phyloP scores from a whole-genome alignment of 2,329 filamentous ascomycete genomes.

The Fusarium mexicanum region DNA sequence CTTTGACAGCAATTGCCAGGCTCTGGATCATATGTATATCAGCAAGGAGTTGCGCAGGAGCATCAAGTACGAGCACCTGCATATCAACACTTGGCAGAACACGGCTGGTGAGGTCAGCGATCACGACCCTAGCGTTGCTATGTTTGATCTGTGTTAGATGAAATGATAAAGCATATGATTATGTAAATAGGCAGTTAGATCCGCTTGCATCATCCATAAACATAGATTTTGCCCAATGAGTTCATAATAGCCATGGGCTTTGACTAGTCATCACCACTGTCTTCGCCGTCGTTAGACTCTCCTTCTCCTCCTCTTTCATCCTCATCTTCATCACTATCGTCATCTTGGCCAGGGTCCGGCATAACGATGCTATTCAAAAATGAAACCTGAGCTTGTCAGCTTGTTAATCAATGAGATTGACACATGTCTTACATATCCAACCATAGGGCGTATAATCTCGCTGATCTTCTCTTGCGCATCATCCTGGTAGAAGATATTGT shows the following conservation, averaged over 20 bases:
- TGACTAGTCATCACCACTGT: conserved; percentile 16
- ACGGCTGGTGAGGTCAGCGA: conserved; percentile 68
- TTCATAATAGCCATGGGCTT: neutral
- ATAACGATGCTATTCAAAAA: conserved; percentile 79
- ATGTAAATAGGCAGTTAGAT: conserved; percentile 7
- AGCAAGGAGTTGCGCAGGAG: conserved; percentile 60
- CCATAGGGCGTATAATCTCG: conserved; percentile 72
- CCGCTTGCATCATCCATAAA: neutral
- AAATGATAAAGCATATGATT: neutral
- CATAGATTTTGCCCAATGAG: neutral
- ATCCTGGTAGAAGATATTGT: conserved; percentile 69
- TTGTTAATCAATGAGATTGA: neutral
- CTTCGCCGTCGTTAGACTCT: conserved; percentile 3
- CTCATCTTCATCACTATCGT: conserved; percentile 52
- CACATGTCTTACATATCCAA: conserved; percentile 75
- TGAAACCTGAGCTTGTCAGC: conserved; percentile 62
- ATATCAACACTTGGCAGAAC: conserved; percentile 75
- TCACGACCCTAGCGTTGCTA: conserved; percentile 75
- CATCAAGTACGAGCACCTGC: conserved; percentile 70
- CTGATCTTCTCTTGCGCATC: conserved; percentile 73
- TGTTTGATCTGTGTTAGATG: conserved; percentile 65
- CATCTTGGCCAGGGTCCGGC: conserved; percentile 68
- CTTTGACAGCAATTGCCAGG: conserved; percentile 74
- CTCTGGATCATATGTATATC: conserved; percentile 76
- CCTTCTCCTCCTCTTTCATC: conserved; percentile 45